Evolutionary conservation across 371 early-diverging fungal species (phyloP), one percentile per base, ranked within the genome.

Genomic region (Smittium mucronatum): DNA sequence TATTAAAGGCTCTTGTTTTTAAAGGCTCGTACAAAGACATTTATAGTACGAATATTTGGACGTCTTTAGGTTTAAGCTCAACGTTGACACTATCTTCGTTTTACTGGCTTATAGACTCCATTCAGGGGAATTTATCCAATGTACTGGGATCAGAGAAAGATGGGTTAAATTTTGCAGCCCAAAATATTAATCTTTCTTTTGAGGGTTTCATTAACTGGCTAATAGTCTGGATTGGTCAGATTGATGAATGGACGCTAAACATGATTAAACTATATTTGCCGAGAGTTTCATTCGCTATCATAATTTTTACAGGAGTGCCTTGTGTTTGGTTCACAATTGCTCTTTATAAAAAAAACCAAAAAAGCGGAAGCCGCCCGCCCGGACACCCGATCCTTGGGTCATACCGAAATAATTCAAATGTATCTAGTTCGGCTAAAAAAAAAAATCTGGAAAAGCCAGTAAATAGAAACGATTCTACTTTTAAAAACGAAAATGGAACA

Each of bases 261-360:
- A 11, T 47, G 47, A 47, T 47, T 5, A 47, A 47, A 47, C 47
- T 47, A 47, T 47, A 47, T 21, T 21, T 2, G 75, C 83, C 1
- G 76, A 83, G 1, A 65, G 76, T 31, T 87, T 88, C 0, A 92
- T 90, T 1, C 86, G 91, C 33, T 95, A 95, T 69, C 21, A 47
- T 21, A 11, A 47, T 47, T 47, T 5, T 47, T 47, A 11, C 21
- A 47, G 47, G 47, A 5, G 5, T 5, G 11, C 21, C 21, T 5
- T 47, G 47, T 47, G 47, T 47, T 11, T 47, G 21, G 11, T 21
- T 47, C 21, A 47, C 21, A 5, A n/a, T n/a, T n/a, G n/a, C n/a
- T n/a, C n/a, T n/a, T n/a, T n/a, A n/a, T n/a, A n/a, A n/a, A n/a
- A n/a, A n/a, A n/a, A n/a, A n/a, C n/a, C 47, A 47, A 47, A 47